Conservation (phyloP, 129 eudicot species). For the Rutidosis leptorrhynchoides region DNA sequence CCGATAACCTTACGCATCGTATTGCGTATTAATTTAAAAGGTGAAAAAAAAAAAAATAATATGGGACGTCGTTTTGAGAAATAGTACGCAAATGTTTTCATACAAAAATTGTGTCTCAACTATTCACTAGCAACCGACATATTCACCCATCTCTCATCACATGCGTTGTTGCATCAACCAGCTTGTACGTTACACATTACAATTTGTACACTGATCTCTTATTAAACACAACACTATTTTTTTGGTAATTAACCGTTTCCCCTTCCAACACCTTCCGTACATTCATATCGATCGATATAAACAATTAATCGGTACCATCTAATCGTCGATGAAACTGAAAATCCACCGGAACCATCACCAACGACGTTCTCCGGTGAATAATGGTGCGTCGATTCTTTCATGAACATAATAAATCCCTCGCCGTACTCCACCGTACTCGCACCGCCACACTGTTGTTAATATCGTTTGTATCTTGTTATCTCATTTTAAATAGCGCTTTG, state of each 20-base stretch:
- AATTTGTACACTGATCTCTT: background rate
- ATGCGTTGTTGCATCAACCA: background rate
- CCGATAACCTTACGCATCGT: too few relatives aligned
- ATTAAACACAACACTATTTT: background rate
- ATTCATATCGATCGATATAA: background rate
- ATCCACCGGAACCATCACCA: background rate
- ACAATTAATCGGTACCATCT: background rate
- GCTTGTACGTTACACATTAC: background rate
- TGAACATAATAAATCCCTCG: constrained; percentile 23
- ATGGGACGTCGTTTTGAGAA: background rate
- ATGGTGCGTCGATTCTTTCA: constrained; percentile 23
- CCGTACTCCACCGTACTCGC: constrained; percentile 31
- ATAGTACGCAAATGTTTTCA: background rate
- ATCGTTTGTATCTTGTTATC: constrained; percentile 23
- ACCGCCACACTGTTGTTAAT: constrained; percentile 19
- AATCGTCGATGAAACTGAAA: background rate
- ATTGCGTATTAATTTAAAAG: too few relatives aligned
- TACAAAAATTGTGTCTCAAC: background rate
- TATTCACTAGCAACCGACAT: background rate
- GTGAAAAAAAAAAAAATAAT: too few relatives aligned
- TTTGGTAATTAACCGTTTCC: background rate
- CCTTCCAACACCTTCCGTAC: background rate
- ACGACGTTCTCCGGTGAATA: background rate
- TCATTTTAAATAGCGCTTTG: constrained; percentile 16
- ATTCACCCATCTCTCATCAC: background rate